A percentile compares a stretch with the other conserved stretches of the same genome.
Conservation (phyloP, 148 eudicot genomes). For the Heliamphora exappendiculata region DNA sequence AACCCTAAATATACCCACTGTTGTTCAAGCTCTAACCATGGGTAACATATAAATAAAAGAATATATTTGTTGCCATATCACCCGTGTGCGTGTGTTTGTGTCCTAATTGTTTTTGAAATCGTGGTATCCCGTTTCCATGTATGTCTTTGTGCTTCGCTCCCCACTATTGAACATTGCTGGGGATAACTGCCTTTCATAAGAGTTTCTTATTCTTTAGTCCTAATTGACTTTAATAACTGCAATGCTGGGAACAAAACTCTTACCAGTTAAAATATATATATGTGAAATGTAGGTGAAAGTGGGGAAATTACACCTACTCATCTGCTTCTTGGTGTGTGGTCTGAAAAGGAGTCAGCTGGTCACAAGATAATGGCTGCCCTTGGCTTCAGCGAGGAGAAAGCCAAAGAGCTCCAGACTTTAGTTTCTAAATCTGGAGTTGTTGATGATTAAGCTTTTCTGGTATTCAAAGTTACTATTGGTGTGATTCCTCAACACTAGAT, state of each 20-base stretch:
- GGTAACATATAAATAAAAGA: too few relatives aligned
- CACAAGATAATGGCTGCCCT: conserved; percentile 60
- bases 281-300: conserved; percentile 37
- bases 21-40: too few relatives aligned
- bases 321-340: conserved; percentile 76
- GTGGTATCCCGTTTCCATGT: too few relatives aligned
- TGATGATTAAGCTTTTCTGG: not conserved
- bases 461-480: not conserved
- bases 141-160: too few relatives aligned
- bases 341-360: conserved; percentile 57
- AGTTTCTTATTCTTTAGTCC: not conserved
- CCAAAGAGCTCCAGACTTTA: conserved; percentile 38
- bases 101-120: too few relatives aligned
- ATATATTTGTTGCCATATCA: too few relatives aligned
- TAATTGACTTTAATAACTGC: not conserved
- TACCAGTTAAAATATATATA: not conserved
- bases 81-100: too few relatives aligned
- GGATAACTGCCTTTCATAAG: not conserved
- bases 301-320: conserved; percentile 56
- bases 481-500: conserved; percentile 12
- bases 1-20: too few relatives aligned
- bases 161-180: not conserved
- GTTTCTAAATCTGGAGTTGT: conserved; percentile 49
- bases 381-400: conserved; percentile 62
- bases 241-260: not conserved